Evolutionary conservation across 768 basidiomycete genomes (phyloP).

Genomic region (Leccinellum luteum): DNA sequence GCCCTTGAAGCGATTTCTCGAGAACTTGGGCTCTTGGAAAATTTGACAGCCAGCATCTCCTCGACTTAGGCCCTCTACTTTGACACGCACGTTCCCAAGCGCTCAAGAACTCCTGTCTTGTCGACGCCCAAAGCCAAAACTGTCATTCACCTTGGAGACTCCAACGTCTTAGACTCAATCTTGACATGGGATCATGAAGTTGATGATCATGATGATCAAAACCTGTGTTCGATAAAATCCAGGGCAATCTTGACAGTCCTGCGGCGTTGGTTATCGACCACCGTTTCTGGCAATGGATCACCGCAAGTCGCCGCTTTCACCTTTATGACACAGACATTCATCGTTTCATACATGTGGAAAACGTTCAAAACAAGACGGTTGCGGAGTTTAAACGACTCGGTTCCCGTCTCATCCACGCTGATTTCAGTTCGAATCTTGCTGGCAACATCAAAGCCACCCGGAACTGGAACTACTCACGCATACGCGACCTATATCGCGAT

Average conservation of each 20-base stretch:
- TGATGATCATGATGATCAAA: conserved; percentile 16
- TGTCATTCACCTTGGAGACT: too few species aligned
- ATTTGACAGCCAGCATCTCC: conserved; percentile 41
- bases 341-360: conserved; percentile 98
- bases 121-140: conserved; percentile 73
- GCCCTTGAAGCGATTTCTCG: conserved; percentile 64
- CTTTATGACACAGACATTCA: conserved; percentile 37
- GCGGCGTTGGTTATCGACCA: conserved; percentile 67
- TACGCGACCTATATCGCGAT: conserved; percentile 68
- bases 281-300: conserved; percentile 98
- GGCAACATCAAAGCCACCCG: conserved; percentile 93
- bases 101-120: conserved; percentile 82
- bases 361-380: conserved; percentile 93
- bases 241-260: conserved; percentile 60
- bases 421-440: conserved; percentile 86
- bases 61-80: conserved; percentile 87
- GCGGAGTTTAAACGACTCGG: conserved; percentile 98
- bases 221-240: conserved; percentile 45
- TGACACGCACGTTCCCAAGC: conserved; percentile 64
- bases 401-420: conserved; percentile 89
- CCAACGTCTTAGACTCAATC: too few species aligned
- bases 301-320: conserved; percentile 77
- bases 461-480: too few species aligned
- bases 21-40: conserved; percentile 62
- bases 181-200: too few species aligned